Evolutionary conservation across 768 basidiomycete genomes (phyloP).

Genomic region (Suillus subaureus): DNA sequence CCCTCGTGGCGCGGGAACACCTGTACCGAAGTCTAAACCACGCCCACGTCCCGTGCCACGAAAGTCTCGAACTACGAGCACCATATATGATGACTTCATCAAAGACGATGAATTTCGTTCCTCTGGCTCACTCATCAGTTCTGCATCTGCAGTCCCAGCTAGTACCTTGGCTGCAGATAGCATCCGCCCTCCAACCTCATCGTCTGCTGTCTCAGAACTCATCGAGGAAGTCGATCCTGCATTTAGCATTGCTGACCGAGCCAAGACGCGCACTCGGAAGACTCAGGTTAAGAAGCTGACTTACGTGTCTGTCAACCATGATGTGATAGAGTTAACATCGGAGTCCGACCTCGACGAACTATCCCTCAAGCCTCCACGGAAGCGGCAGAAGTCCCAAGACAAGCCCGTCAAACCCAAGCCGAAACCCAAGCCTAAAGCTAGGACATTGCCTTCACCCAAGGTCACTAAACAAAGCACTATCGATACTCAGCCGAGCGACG

Average conservation of each 20-base stretch:
- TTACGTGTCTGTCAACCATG: slow-evolving; percentile 16
- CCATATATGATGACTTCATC: slow-evolving; percentile 3
- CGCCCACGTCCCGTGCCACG: slow-evolving; percentile 33
- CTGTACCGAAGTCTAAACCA: slow-evolving; percentile 18
- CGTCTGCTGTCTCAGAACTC: slow-evolving; percentile 15
- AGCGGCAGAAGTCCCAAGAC: slow-evolving; percentile 33
- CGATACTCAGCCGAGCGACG: slow-evolving; percentile 19
- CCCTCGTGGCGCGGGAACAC: slow-evolving; percentile 4
- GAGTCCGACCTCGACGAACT: slow-evolving; percentile 43
- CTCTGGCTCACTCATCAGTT: slow-evolving; percentile 25
- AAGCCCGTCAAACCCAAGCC: slow-evolving; percentile 28
- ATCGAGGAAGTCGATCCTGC: slow-evolving; percentile 24
- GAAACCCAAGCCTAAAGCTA: slow-evolving; percentile 25
- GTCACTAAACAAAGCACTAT: slow-evolving; percentile 7
- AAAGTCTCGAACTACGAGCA: slow-evolving; percentile 3
- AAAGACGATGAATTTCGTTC: slow-evolving; percentile 8
- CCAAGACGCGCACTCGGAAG: slow-evolving; percentile 54
- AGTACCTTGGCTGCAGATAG: slow-evolving; percentile 21
- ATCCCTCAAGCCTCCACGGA: slow-evolving; percentile 28
- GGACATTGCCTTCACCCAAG: background rate
- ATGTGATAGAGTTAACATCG: slow-evolving; percentile 49
- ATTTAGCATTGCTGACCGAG: slow-evolving; percentile 55
- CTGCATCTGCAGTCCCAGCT: slow-evolving; percentile 16
- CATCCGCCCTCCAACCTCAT: slow-evolving; percentile 21
- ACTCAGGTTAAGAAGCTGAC: slow-evolving; percentile 21